Conservation (phyloP, 2,329 filamentous ascomycete genomes). For the Fusarium nelsonii region DNA sequence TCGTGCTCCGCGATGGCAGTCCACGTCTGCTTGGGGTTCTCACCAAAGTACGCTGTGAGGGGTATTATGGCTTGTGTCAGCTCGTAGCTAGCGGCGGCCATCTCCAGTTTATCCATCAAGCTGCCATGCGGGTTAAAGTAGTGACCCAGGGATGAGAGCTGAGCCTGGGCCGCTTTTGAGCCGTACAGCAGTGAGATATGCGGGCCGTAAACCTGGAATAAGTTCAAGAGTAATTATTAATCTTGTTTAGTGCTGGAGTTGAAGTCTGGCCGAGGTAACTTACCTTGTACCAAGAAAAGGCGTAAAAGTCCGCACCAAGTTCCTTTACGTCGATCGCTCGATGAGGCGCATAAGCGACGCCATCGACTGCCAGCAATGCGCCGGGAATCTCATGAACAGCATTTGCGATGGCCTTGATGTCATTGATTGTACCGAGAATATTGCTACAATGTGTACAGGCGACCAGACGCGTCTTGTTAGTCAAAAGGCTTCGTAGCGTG, state of each 20-base stretch:
- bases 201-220: slow-evolving; percentile 1
- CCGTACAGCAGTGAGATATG: slow-evolving; percentile 2
- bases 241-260: background rate
- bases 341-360: slow-evolving; percentile 11
- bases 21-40: background rate
- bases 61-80: background rate
- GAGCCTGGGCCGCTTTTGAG: background rate
- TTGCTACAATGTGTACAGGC: slow-evolving; percentile 7
- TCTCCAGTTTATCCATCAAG: slow-evolving; percentile 3
- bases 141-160: background rate
- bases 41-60: slow-evolving; percentile 5
- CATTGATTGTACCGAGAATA: background rate
- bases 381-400: slow-evolving; percentile 3
- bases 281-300: slow-evolving; percentile 6
- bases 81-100: slow-evolving; percentile 11
- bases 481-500: background rate
- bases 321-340: slow-evolving; percentile 1
- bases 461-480: slow-evolving; percentile 3
- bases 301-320: slow-evolving; percentile 7
- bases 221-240: background rate
- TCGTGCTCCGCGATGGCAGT: background rate
- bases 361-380: background rate
- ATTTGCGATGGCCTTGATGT: slow-evolving; percentile 1
- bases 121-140: background rate
- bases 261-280: background rate